Percentiles rank a stretch among this genome's conserved stretches.
phyloP scores from a whole-genome alignment of 768 basidiomycete species.

The Boletus barrowsii region DNA sequence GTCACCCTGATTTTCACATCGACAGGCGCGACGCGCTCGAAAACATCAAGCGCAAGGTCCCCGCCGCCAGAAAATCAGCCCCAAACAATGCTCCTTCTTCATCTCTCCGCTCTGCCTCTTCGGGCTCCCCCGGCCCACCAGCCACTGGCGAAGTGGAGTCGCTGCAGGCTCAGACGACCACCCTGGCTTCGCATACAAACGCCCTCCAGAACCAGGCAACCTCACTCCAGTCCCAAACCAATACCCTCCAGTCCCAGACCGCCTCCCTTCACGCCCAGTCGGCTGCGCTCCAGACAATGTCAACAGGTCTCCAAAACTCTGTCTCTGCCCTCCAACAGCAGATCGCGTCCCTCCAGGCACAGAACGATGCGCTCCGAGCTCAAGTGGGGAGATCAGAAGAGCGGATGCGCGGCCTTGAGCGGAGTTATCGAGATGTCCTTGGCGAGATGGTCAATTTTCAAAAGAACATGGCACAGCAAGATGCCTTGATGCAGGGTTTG shows the following conservation, averaged over 20 bases:
- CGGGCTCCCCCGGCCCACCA: constrained; percentile 27
- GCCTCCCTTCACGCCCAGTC: constrained; percentile 36
- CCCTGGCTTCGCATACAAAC: constrained; percentile 29
- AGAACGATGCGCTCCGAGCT: constrained; percentile 30
- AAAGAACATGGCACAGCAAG: constrained; percentile 77
- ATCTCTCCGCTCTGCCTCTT: constrained; percentile 24
- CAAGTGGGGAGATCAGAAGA: constrained; percentile 40
- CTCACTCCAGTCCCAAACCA: constrained; percentile 26
- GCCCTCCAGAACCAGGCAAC: constrained; percentile 31
- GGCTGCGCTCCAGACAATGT: constrained; percentile 30
- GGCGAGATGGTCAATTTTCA: constrained; percentile 73
- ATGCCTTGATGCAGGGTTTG: constrained; percentile 75
- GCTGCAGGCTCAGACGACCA: constrained; percentile 27
- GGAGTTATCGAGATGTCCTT: constrained; percentile 65
- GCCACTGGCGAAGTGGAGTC: constrained; percentile 25
- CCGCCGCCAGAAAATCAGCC: constrained; percentile 33
- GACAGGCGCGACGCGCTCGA: constrained; percentile 55
- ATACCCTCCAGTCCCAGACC: constrained; percentile 28
- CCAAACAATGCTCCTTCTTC: constrained; percentile 28
- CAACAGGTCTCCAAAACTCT: constrained; percentile 24
- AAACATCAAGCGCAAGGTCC: constrained; percentile 63
- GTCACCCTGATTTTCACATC: constrained; percentile 51
- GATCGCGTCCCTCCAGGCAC: constrained; percentile 24
- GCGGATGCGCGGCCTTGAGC: constrained; percentile 56
- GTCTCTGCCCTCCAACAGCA: constrained; percentile 31